Conservation (phyloP, 805 yeast genomes). For the Barnettozyma siamensis region DNA sequence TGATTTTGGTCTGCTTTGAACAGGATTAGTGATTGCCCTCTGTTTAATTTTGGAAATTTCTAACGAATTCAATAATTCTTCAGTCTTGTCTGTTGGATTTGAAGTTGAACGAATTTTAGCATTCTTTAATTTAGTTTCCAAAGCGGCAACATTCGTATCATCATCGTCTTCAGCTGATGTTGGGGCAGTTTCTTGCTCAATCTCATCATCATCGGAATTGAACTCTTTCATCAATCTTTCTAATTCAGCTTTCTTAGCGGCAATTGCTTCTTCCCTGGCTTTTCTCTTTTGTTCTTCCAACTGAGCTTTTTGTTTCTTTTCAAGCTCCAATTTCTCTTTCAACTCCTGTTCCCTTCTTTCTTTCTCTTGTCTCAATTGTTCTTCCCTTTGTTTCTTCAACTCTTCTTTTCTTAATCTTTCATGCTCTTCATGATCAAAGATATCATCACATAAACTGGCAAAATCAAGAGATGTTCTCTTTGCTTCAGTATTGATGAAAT, state of each 20-base stretch:
- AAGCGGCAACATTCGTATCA: neutral
- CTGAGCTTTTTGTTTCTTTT: conserved; percentile 5
- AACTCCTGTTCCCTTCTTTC: conserved; percentile 19
- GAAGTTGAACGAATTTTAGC: conserved; percentile 32
- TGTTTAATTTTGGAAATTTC: conserved; percentile 29
- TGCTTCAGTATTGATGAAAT: conserved; percentile 63
- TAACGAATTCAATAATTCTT: conserved; percentile 20
- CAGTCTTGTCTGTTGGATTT: conserved; percentile 27
- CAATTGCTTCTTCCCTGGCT: conserved; percentile 22
- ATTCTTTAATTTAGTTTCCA: conserved; percentile 11
- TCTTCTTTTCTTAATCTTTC: conserved; percentile 47
- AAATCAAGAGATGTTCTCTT: conserved; percentile 73
- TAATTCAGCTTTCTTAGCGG: conserved; percentile 17
- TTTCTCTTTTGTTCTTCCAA: conserved; percentile 19
- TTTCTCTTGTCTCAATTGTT: conserved; percentile 20
- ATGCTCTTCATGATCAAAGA: conserved; percentile 65
- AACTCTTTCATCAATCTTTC: conserved; percentile 14
- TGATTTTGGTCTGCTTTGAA: conserved; percentile 37
- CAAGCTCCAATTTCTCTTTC: conserved; percentile 12
- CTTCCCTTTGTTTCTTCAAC: conserved; percentile 23
- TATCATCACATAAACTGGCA: conserved; percentile 71
- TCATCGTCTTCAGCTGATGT: conserved; percentile 1
- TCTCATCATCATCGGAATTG: conserved; percentile 7
- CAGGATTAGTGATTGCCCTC: conserved; percentile 32
- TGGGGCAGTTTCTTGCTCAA: neutral